Conservation (phyloP, 805 yeast genomes). For the Kodamaea lidongshanica region DNA sequence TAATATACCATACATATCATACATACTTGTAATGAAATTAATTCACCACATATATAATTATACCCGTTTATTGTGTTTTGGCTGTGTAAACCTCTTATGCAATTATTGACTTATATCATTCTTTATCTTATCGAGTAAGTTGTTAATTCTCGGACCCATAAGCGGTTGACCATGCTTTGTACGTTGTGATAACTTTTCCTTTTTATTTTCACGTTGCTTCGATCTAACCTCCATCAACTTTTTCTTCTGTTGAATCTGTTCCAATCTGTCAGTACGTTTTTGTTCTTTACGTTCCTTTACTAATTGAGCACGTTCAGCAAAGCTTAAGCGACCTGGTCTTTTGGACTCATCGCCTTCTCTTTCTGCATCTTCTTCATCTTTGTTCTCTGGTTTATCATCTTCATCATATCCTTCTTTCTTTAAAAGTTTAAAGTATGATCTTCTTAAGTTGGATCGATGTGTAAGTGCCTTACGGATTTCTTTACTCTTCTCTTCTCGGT, state of each 20-base stretch:
- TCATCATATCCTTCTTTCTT: constrained; percentile 59
- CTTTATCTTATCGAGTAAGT: constrained; percentile 70
- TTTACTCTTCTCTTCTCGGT: constrained; percentile 37
- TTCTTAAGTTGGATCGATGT: constrained; percentile 76
- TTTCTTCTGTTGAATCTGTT: constrained; percentile 33
- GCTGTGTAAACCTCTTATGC: too few relatives aligned
- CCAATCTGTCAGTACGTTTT: constrained; percentile 34
- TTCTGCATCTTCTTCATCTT: constrained; percentile 9
- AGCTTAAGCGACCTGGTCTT: constrained; percentile 25
- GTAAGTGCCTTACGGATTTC: constrained; percentile 75
- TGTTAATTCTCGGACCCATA: constrained; percentile 84
- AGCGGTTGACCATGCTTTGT: constrained; percentile 81
- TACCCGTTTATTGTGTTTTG: too few relatives aligned
- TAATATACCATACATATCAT: too few relatives aligned
- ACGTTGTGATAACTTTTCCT: constrained; percentile 37
- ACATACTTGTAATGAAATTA: too few relatives aligned
- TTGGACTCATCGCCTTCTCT: constrained; percentile 13
- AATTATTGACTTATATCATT: too few relatives aligned
- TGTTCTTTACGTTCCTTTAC: constrained; percentile 44
- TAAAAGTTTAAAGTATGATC: constrained; percentile 71
- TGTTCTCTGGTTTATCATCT: constrained; percentile 10
- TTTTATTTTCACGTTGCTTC: constrained; percentile 37
- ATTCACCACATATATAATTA: too few relatives aligned
- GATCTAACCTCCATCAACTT: constrained; percentile 30
- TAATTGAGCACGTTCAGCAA: constrained; percentile 39